Evolutionary conservation across 345 rosid genomes (phyloP).

Genomic region (Clarkia xantiana): DNA sequence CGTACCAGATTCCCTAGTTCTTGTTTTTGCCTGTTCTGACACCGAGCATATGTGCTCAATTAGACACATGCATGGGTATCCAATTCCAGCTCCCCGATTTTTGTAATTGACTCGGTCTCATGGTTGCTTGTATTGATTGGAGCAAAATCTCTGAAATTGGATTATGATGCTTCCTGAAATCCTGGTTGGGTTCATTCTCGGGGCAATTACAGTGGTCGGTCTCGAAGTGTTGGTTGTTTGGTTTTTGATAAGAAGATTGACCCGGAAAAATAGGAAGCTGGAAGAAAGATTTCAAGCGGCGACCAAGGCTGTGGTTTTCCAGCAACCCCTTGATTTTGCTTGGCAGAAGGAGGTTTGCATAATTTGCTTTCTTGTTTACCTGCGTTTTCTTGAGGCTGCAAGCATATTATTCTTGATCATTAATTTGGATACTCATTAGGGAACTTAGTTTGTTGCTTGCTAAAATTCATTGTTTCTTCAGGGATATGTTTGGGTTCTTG

Average conservation of each 20-base stretch:
- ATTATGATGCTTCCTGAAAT: slow-evolving; percentile 13
- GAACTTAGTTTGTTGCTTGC: neutral
- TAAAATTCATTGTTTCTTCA: slow-evolving; percentile 12
- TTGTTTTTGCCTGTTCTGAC: too few relatives aligned
- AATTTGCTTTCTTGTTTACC: neutral
- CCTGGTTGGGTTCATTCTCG: slow-evolving; percentile 29
- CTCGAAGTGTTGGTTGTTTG: slow-evolving; percentile 19
- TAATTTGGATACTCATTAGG: too few relatives aligned
- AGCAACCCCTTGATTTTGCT: slow-evolving; percentile 27
- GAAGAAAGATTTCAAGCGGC: slow-evolving; percentile 9
- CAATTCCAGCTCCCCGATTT: too few relatives aligned
- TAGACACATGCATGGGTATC: too few relatives aligned
- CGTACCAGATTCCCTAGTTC: too few relatives aligned
- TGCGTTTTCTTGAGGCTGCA: neutral
- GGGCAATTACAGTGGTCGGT: slow-evolving; percentile 21
- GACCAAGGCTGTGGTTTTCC: slow-evolving; percentile 17
- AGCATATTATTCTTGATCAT: neutral
- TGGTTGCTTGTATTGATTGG: too few relatives aligned
- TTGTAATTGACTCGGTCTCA: too few relatives aligned
- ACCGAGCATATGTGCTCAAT: too few relatives aligned
- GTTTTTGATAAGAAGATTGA: slow-evolving; percentile 23
- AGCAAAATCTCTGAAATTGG: neutral
- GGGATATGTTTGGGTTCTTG: slow-evolving; percentile 84
- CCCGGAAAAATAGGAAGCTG: slow-evolving; percentile 15
- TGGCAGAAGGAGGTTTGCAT: slow-evolving; percentile 2